Base-by-base conservation (phyloP, 345 rosid species). In the Litchi chinensis region DNA sequence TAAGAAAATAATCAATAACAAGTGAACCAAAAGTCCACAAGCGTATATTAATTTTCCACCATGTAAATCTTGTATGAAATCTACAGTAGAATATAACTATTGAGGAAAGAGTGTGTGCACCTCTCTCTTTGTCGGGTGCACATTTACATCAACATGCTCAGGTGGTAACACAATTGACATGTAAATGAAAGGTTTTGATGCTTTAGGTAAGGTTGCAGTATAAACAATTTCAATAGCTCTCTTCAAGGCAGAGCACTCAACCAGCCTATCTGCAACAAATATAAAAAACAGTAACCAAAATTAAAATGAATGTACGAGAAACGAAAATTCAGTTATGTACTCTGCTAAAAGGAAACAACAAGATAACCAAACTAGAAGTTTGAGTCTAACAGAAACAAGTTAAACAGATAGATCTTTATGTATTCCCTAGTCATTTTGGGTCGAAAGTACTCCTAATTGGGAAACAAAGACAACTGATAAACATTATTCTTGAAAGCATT, bases 81-180 rank as follows among this genome's bases (percentile, higher is more conserved):
- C 50, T 52, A 18, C 65, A 52, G 5, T 8, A 65, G 50, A 48
- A 76, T n/a, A 37, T 22, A 60, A 21, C 19, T 13, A 64, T 75
- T 24, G 37, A 62, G 56, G 26, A 54, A 46, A 16, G 50, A 56
- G 80, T 80, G 77, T 37, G 2, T 16, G 22, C 81, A 92, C 99
- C 97, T 95, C 99, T 88, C 87, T 88, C 82, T 95, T 95, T 82
- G 99, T 92, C 12, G 99, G 98, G 81, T 95, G 99, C 83, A 93
- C 90, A 87, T 95, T 95, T 79, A 95, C 90, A 82, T 95, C 99
- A 83, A 95, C 95, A 88, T 95, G 98, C 68, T 91, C 97, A 63
- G 89, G 82, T 79, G 99, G 99, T 89, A 95, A 81, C 54, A 79
- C 81, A 79, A 95, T 92, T 63, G 99, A 87, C 97, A 95, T 92